Base-by-base conservation (phyloP, 345 rosid genomes). In the Sonneratia alba region DNA sequence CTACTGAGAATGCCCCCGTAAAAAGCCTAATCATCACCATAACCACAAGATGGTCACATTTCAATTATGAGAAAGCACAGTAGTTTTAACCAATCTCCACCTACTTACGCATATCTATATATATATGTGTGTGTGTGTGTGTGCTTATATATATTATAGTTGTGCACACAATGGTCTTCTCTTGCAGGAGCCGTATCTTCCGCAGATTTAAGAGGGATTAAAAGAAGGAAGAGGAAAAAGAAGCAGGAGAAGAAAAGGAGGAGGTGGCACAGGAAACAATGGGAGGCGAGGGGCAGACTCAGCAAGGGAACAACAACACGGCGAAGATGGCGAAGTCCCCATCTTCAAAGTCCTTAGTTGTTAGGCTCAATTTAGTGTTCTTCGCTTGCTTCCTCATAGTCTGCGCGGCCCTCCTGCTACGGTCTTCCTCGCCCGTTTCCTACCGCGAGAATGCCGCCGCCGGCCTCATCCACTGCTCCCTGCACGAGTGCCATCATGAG, bases 401-500 rank as follows among this genome's bases (percentile, higher is more conserved):
- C 51, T 88, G 83, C 76, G 83, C 85, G 0, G 75, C 84, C 45
- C 83, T 92, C 51, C 76, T 87, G 55, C 85, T 86, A 59, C 91
- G 84, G 0, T 91, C 97, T 34, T 87, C 97, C 56, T 93, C 93
- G 73, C 80, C 90, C 0, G 59, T 73, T 59, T 42, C 71, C 48
- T 83, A 90, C 81, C 86, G 86, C 70, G 80, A 74, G 34, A 84
- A 80, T 77, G 88, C 89, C 51, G 88, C 45, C 3, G 45, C 89
- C 37, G 86, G 93, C 15, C 84, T 85, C 49, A 81, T 92, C 72
- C 75, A 92, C 69, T 92, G 97, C 89, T 90, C 96, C 7, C 72
- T 88, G 76, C 86, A 77, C 48, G 90, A 92, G 64, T 90, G 99
- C 75, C 92, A 83, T 85, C 93, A 85, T 82, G 87, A 92, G 97